Percentiles rank a stretch among this genome's conserved stretches.
Conservation (phyloP, 768 basidiomycete species). For the Xanthoconium stramineum region DNA sequence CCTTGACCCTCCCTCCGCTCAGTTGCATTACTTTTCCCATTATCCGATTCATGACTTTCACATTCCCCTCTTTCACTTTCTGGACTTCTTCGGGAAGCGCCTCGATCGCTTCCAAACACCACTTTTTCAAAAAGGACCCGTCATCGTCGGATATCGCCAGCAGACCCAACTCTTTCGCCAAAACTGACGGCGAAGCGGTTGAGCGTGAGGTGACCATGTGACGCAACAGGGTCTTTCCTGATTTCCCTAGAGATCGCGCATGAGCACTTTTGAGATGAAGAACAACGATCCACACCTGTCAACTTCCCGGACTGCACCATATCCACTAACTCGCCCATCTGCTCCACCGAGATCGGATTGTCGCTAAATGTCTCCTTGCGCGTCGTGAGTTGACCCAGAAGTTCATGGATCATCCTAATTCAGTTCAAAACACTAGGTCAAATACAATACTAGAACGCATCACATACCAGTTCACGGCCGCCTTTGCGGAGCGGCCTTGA, state of each 20-base stretch:
- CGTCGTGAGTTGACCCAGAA: slow-evolving; percentile 72
- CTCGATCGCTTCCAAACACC: slow-evolving; percentile 65
- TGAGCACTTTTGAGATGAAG: not conserved
- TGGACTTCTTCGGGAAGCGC: slow-evolving; percentile 64
- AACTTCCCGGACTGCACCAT: slow-evolving; percentile 63
- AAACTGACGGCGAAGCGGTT: slow-evolving; percentile 35
- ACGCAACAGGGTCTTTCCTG: slow-evolving; percentile 74
- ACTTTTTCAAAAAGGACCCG: slow-evolving; percentile 40
- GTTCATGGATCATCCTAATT: slow-evolving; percentile 82
- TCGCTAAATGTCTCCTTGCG: slow-evolving; percentile 53
- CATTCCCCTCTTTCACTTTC: slow-evolving; percentile 64
- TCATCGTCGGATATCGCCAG: slow-evolving; percentile 36
- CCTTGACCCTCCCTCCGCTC: slow-evolving; percentile 77
- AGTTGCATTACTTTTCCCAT: slow-evolving; percentile 67
- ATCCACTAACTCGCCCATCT: slow-evolving; percentile 77
- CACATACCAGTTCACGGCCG: slow-evolving; percentile 80
- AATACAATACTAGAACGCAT: not conserved
- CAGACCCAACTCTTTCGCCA: slow-evolving; percentile 52
- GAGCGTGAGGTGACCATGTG: slow-evolving; percentile 54
- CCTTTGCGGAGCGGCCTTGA: slow-evolving; percentile 56
- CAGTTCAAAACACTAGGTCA: not conserved
- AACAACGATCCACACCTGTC: slow-evolving; percentile 50
- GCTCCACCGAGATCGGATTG: slow-evolving; percentile 56
- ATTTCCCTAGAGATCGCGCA: slow-evolving; percentile 51
- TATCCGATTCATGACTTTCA: slow-evolving; percentile 61